Evolutionary conservation across 495 filamentous ascomycete genomes (phyloP), one percentile per base, ranked within the genome.

Genomic region (Astrocystis sublimbata): DNA sequence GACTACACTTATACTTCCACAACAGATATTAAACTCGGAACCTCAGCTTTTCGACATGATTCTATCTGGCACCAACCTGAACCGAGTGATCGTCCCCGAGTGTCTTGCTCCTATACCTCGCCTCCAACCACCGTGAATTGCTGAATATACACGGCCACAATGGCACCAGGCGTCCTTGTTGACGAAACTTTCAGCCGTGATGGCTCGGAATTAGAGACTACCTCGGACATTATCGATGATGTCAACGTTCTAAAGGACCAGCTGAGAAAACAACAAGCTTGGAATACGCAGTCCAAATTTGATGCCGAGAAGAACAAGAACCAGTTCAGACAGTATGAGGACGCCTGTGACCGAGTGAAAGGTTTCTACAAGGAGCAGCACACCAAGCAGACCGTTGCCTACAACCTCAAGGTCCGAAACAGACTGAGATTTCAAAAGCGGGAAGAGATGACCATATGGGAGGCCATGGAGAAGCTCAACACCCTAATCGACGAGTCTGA

Each of bases 381-480:
- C 75, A 83, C 83, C 72, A 91, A 91, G 78, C 90, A 94, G 68
- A 94, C 89, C 0, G 88, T 93, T 0, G 89, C 89, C 13, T 91
- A 92, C 82, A 93, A 93, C 77, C 82, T 93, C 17, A 84, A 87
- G 58, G 80, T 89, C 5, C 89, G 92, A 41, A 81, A 88, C 62
- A 78, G 78, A 51, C 92, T 96, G 79, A 79, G 87, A 70, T 80
- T 81, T 45, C 73, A 76, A 6, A 85, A 78, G 8, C 84, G 90
- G 56, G 87, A 86, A 19, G 81, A 88, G 68, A 90, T 96, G 89
- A 87, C 85, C 35, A 76, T 96, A 67, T 96, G 92, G 92, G 79
- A 93, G 68, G 92, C 92, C 7, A 93, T 96, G 75, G 89, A 93
- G 80, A 93, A 89, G 71, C 85, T 96, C 57, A 92, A 96, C 79